These are phyloP conservation scores for Penicillium sp. DNA, from an alignment of 2,329 filamentous ascomycete genomes.

Conservation along the genomic window DNA sequence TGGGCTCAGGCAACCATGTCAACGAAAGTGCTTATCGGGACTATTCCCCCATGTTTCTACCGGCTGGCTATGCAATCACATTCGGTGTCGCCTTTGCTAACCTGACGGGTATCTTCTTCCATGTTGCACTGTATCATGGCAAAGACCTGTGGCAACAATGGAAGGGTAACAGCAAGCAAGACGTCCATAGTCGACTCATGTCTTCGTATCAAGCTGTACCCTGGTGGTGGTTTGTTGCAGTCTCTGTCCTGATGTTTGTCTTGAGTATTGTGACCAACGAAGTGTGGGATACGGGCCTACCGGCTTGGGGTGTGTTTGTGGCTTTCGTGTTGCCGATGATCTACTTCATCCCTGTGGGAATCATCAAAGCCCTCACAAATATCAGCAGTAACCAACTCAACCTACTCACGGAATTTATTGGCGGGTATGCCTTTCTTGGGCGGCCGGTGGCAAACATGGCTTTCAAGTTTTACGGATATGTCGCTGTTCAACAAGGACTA, in stretches of 20 bases:
- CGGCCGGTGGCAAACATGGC: constrained; percentile 55
- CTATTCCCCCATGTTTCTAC: constrained; percentile 66
- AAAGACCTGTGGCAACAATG: constrained; percentile 38
- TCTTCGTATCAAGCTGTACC: constrained; percentile 42
- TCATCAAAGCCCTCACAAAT: constrained; percentile 51
- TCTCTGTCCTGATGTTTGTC: constrained; percentile 40
- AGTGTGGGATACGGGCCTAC: constrained; percentile 48
- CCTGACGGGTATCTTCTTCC: constrained; percentile 56
- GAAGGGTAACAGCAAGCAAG: constrained; percentile 35
- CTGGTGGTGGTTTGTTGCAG: constrained; percentile 48
- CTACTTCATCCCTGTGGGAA: constrained; percentile 50
- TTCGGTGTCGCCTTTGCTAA: constrained; percentile 68
- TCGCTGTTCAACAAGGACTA: constrained; percentile 64
- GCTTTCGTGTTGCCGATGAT: constrained; percentile 47
- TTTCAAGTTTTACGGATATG: constrained; percentile 71
- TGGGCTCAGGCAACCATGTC: constrained; percentile 56
- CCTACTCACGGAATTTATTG: constrained; percentile 50
- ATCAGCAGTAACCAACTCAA: constrained; percentile 51
- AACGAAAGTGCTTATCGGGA: constrained; percentile 60
- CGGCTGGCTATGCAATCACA: constrained; percentile 56
- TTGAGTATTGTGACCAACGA: constrained; percentile 41
- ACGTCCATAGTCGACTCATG: constrained; percentile 49
- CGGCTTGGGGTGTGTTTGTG: constrained; percentile 48
- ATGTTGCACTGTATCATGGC: constrained; percentile 39
- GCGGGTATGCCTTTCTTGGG: constrained; percentile 50